A percentile compares a stretch with the other conserved stretches of the same genome.
phyloP scores from a whole-genome alignment of 306 rosid genomes.

The Prunus armeniaca region DNA sequence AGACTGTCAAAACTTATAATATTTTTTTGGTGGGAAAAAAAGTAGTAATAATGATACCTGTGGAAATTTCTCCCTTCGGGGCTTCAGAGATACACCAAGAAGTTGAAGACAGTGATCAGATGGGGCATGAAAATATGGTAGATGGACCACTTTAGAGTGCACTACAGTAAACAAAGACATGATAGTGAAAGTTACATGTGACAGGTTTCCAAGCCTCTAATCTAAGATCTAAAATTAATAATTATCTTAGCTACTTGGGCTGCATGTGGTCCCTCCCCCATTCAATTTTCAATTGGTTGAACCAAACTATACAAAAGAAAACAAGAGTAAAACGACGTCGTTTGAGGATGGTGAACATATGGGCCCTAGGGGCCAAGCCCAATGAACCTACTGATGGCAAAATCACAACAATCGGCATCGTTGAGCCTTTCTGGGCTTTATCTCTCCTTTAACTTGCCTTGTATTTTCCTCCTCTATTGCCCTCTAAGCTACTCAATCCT shows the following conservation, averaged over 20 bases:
- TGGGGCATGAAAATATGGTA: conserved; percentile 16
- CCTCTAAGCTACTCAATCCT: conserved; percentile 74
- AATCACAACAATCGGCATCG: not conserved
- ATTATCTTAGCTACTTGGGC: conserved; percentile 23
- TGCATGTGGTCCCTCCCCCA: conserved; percentile 35
- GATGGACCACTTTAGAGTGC: conserved; percentile 44
- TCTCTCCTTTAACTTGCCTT: conserved; percentile 41
- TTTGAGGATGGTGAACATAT: not conserved
- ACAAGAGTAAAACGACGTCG: not conserved
- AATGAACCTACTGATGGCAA: not conserved
- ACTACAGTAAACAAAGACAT: not conserved
- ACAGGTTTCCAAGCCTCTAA: conserved; percentile 9
- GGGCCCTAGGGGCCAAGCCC: not conserved
- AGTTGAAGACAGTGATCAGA: conserved; percentile 23
- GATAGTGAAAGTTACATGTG: conserved; percentile 41
- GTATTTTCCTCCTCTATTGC: conserved; percentile 41
- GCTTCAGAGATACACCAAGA: conserved; percentile 19
- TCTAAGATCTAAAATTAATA: conserved; percentile 13
- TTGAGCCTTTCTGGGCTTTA: not conserved
- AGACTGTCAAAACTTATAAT: not conserved
- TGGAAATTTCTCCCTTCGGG: not conserved
- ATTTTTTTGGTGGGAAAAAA: not conserved
- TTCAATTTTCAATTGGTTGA: conserved; percentile 30
- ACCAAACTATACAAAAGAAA: conserved; percentile 7
- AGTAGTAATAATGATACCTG: not conserved